Conservation (phyloP, 2,329 filamentous ascomycete genomes). For the Dryadomyces sulphureus region DNA sequence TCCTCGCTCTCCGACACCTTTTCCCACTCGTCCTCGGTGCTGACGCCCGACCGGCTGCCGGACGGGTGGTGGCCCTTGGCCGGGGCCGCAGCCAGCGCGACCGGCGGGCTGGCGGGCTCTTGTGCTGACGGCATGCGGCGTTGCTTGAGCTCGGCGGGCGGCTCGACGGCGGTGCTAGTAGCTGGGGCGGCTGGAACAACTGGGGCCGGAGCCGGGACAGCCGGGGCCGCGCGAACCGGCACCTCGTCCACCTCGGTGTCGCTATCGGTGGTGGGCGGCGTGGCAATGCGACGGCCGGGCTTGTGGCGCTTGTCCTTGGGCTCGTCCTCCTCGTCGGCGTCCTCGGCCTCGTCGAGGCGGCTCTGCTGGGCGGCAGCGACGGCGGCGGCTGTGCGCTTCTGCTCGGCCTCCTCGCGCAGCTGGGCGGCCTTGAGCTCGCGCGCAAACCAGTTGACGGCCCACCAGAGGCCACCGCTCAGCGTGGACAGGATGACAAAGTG, state of each 20-base stretch:
- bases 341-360: slow-evolving; percentile 15
- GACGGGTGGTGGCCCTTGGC: slow-evolving; percentile 9
- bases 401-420: slow-evolving; percentile 21
- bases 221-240: neutral
- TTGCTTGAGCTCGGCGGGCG: slow-evolving; percentile 33
- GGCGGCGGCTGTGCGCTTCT: slow-evolving; percentile 30
- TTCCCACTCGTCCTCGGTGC: slow-evolving; percentile 96
- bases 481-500: slow-evolving; percentile 76
- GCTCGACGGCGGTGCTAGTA: slow-evolving; percentile 23
- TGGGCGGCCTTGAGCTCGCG: slow-evolving; percentile 40
- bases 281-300: slow-evolving; percentile 13
- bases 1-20: slow-evolving; percentile 58
- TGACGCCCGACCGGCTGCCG: slow-evolving; percentile 41
- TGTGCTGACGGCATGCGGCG: slow-evolving; percentile 6
- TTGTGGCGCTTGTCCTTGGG: slow-evolving; percentile 8
- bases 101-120: neutral
- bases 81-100: slow-evolving; percentile 15
- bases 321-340: neutral
- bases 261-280: slow-evolving; percentile 25
- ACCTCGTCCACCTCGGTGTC: slow-evolving; percentile 35
- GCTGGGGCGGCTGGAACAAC: neutral
- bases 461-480: slow-evolving; percentile 75
- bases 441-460: slow-evolving; percentile 94
- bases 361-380: slow-evolving; percentile 29
- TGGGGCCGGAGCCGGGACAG: neutral